phyloP scores from a whole-genome alignment of 108 stramenopile genomes.

The Nitzschia inconspicua region DNA sequence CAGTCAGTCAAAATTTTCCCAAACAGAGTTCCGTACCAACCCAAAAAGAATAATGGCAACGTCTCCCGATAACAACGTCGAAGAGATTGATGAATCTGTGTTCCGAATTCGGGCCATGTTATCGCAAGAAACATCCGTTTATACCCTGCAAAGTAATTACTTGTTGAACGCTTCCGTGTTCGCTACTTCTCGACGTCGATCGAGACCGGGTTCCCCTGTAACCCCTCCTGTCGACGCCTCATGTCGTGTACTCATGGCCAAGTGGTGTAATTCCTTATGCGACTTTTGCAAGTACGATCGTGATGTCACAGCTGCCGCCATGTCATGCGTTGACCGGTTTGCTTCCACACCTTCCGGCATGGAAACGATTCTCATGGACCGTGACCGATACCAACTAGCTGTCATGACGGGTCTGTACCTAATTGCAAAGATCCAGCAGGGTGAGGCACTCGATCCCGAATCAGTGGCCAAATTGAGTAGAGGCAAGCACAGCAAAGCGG shows the following conservation, averaged over 20 bases:
- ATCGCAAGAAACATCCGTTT: background rate
- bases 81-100: background rate
- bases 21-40: no score
- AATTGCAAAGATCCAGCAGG: conserved; percentile 68
- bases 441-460: conserved; percentile 44
- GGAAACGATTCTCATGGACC: conserved; percentile 13
- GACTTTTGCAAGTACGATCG: conserved; percentile 6
- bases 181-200: background rate
- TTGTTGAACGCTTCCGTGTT: background rate
- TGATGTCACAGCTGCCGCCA: conserved; percentile 16
- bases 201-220: background rate
- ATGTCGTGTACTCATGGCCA: conserved; percentile 1
- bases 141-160: conserved; percentile 5
- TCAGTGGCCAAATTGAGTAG: conserved; percentile 51
- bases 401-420: conserved; percentile 65
- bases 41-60: no score
- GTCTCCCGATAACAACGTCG: no score
- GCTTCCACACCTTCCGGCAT: conserved; percentile 16
- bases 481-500: conserved; percentile 40
- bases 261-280: conserved; percentile 5
- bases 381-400: conserved; percentile 58
- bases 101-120: background rate
- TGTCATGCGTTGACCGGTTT: conserved; percentile 60
- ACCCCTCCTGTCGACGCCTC: background rate
- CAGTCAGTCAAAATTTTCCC: no score